A percentile compares a stretch with the other conserved stretches of the same genome.
Conservation (phyloP, 805 yeast genomes). For the Candida odintsovae region DNA sequence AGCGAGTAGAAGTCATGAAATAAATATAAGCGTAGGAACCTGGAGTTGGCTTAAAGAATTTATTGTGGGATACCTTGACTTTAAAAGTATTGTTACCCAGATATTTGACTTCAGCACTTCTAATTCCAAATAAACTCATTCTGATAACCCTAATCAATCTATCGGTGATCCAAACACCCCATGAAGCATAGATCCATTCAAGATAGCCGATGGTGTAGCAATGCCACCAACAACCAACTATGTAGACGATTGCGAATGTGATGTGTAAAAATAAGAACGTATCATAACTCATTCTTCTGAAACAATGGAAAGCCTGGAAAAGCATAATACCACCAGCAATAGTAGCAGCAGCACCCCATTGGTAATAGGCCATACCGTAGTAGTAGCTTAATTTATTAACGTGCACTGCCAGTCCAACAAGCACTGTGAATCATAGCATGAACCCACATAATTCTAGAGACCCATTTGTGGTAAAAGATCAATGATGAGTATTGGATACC, state of each 20-base stretch:
- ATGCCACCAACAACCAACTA: slow-evolving; percentile 56
- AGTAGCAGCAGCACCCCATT: slow-evolving; percentile 41
- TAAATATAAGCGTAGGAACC: slow-evolving; percentile 51
- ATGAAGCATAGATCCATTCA: slow-evolving; percentile 39
- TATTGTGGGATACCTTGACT: slow-evolving; percentile 35
- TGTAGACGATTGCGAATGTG: slow-evolving; percentile 44
- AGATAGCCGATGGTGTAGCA: slow-evolving; percentile 23
- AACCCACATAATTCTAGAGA: slow-evolving; percentile 36
- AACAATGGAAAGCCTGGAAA: slow-evolving; percentile 39
- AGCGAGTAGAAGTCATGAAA: slow-evolving; percentile 40
- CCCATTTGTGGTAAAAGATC: slow-evolving; percentile 62
- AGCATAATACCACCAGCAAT: slow-evolving; percentile 25
- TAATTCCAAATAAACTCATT: slow-evolving; percentile 14
- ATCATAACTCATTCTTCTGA: slow-evolving; percentile 57
- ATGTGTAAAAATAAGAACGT: slow-evolving; percentile 54
- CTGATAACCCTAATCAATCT: slow-evolving; percentile 39
- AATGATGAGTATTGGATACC: slow-evolving; percentile 62
- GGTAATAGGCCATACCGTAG: slow-evolving; percentile 7
- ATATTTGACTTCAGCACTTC: slow-evolving; percentile 10
- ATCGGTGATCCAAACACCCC: slow-evolving; percentile 26
- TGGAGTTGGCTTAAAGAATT: slow-evolving; percentile 40
- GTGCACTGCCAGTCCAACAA: not conserved
- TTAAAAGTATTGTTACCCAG: slow-evolving; percentile 37
- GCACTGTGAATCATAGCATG: slow-evolving; percentile 18
- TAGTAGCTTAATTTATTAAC: too few relatives aligned